Percentiles rank a stretch among this genome's conserved stretches.
These are phyloP conservation scores for Phallus indusiatus DNA, from an alignment of 768 basidiomycete species.

Conservation along the genomic window DNA sequence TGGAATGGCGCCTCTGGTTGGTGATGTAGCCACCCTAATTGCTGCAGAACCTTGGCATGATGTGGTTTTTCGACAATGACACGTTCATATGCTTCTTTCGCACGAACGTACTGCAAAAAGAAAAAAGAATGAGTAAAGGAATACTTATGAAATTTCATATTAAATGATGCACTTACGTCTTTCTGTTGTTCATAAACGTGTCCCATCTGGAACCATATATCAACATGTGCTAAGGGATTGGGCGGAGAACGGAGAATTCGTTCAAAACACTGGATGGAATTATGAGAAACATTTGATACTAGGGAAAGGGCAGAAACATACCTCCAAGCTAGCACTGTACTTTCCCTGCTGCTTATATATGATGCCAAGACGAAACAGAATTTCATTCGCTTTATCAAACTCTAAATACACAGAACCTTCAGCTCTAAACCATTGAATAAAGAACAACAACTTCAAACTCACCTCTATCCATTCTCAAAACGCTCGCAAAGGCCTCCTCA, in stretches of 20 bases:
- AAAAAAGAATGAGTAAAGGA: background rate
- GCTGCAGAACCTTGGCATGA: constrained; percentile 95
- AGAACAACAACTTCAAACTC: constrained; percentile 21
- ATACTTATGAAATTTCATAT: no score
- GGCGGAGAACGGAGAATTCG: constrained; percentile 95
- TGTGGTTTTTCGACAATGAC: constrained; percentile 88
- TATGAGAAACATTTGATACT: background rate
- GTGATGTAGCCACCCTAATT: constrained; percentile 96
- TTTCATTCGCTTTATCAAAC: constrained; percentile 98
- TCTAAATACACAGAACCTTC: no score
- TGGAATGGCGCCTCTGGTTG: constrained; percentile 93
- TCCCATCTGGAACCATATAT: constrained; percentile 99
- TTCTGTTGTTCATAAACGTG: constrained; percentile 97
- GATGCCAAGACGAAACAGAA: constrained; percentile 94
- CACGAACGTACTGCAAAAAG: constrained; percentile 60
- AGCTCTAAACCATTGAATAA: no score
- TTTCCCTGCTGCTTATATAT: constrained; percentile 99
- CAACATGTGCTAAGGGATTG: constrained; percentile 88
- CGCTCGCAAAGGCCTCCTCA: constrained; percentile 95
- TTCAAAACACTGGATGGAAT: constrained; percentile 62
- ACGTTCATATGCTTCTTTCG: constrained; percentile 93
- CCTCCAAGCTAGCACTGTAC: constrained; percentile 71
- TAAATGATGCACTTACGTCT: constrained; percentile 58
- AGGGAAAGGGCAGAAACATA: constrained; percentile 14
- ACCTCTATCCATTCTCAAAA: constrained; percentile 97